Conservation (phyloP, 2,329 filamentous ascomycete species). For the Aspergillus sojae region DNA sequence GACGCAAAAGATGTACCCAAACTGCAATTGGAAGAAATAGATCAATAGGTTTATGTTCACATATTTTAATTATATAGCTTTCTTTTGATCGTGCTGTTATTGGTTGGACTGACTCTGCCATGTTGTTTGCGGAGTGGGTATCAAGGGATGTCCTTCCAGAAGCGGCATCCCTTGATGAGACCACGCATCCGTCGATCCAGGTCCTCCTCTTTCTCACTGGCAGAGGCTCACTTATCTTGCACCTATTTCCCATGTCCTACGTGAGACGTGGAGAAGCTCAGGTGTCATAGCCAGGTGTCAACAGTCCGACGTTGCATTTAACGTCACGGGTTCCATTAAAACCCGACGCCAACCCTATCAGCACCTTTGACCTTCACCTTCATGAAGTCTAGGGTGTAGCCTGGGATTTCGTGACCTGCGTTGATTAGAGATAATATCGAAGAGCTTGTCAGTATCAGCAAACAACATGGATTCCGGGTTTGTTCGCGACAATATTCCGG, state of each 20-base stretch:
- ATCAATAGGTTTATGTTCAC: background rate
- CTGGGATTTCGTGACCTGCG: background rate
- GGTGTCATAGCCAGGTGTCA: background rate
- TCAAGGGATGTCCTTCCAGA: conserved; percentile 1
- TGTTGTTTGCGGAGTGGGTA: conserved; percentile 3
- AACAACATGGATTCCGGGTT: conserved; percentile 2
- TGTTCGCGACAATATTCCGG: background rate
- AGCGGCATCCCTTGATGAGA: background rate
- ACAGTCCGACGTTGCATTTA: background rate
- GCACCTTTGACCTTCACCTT: background rate
- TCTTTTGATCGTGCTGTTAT: background rate
- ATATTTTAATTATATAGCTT: background rate
- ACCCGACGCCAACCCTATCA: background rate
- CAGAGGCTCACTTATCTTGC: background rate
- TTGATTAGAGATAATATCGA: background rate
- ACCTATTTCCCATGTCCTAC: background rate
- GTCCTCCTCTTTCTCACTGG: background rate
- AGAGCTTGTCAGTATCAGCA: background rate
- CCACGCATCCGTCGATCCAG: background rate
- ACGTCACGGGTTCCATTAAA: background rate
- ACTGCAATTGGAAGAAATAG: background rate
- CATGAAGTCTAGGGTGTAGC: background rate
- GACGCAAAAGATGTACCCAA: background rate
- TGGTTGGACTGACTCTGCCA: background rate
- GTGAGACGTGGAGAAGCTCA: no score